Percentiles rank a stretch among this genome's conserved stretches.
phyloP scores from a whole-genome alignment of 768 basidiomycete species.

The Hortiboletus flavorubellus region DNA sequence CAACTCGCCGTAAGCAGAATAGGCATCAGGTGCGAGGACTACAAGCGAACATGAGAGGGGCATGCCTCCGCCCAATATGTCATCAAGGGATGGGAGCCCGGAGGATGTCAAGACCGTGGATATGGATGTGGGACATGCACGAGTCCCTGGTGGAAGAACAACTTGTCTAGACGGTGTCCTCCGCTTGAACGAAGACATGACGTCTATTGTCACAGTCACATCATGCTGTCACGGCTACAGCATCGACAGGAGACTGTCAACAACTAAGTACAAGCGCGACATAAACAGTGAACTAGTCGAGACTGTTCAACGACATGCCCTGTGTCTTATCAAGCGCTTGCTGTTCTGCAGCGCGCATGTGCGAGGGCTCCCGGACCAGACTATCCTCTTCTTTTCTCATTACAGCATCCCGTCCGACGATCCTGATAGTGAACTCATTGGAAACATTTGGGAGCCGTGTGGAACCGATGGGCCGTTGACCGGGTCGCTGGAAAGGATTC shows the following conservation, averaged over 20 bases:
- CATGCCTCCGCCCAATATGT: slow-evolving; percentile 89
- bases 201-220: slow-evolving; percentile 14
- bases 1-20: slow-evolving; percentile 82
- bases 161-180: slow-evolving; percentile 46
- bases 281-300: slow-evolving; percentile 20
- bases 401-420: slow-evolving; percentile 21
- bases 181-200: slow-evolving; percentile 82
- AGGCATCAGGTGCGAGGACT: slow-evolving; percentile 78
- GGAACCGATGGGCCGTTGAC: slow-evolving; percentile 27
- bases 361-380: neutral
- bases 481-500: slow-evolving; percentile 34
- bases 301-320: slow-evolving; percentile 24
- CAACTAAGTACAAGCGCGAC: too few relatives aligned
- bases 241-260: too few relatives aligned
- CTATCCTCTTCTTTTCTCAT: neutral
- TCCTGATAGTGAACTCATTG: slow-evolving; percentile 32
- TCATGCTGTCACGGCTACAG: neutral
- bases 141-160: slow-evolving; percentile 49
- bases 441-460: slow-evolving; percentile 30
- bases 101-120: slow-evolving; percentile 68
- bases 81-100: slow-evolving; percentile 91
- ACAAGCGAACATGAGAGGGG: slow-evolving; percentile 76
- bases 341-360: neutral
- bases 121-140: slow-evolving; percentile 52
- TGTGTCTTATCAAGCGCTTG: slow-evolving; percentile 9